A percentile compares a stretch with the other conserved stretches of the same genome.
These are phyloP conservation scores for Aphanomyces cochlioides DNA, from an alignment of 352 stramenopile species.

Conservation along the genomic window DNA sequence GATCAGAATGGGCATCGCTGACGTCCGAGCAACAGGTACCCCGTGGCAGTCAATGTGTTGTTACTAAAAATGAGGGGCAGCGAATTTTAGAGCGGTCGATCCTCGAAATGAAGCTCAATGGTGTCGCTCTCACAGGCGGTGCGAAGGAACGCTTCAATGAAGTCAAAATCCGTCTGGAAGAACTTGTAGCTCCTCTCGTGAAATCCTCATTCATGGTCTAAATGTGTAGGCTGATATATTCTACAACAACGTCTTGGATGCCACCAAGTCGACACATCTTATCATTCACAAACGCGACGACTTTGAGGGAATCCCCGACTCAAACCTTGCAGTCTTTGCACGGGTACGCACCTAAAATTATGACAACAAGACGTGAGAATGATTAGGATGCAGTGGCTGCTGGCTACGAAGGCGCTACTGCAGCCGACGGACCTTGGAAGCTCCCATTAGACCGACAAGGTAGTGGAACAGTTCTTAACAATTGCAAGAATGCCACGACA, in stretches of 20 bases:
- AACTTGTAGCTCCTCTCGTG: too few species aligned
- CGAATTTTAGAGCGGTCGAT: too few species aligned
- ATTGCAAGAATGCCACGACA: conserved; percentile 85
- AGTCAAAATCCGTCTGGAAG: too few species aligned
- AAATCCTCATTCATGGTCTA: too few species aligned
- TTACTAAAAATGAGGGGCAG: too few species aligned
- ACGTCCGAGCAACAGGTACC: conserved; percentile 57
- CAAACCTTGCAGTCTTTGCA: conserved; percentile 89
- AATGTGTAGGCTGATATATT: conserved; percentile 88
- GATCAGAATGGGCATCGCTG: conserved; percentile 52
- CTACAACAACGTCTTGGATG: conserved; percentile 96
- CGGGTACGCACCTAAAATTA: conserved; percentile 40
- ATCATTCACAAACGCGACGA: conserved; percentile 81
- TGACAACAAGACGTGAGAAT: neutral
- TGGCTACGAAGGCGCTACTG: conserved; percentile 55
- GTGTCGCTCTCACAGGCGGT: too few species aligned
- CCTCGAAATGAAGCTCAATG: too few species aligned
- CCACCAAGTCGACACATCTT: conserved; percentile 93
- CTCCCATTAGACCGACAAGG: conserved; percentile 93
- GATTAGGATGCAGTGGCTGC: conserved; percentile 32
- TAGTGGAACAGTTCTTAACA: conserved; percentile 96
- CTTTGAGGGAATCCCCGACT: conserved; percentile 88
- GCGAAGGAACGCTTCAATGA: too few species aligned
- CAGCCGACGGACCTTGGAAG: conserved; percentile 89
- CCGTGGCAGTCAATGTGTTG: too few species aligned